Percentiles rank a stretch among this genome's conserved stretches.
These are phyloP conservation scores for Microthyrium microscopicum DNA, from an alignment of 2,329 filamentous ascomycete species.

Conservation along the genomic window DNA sequence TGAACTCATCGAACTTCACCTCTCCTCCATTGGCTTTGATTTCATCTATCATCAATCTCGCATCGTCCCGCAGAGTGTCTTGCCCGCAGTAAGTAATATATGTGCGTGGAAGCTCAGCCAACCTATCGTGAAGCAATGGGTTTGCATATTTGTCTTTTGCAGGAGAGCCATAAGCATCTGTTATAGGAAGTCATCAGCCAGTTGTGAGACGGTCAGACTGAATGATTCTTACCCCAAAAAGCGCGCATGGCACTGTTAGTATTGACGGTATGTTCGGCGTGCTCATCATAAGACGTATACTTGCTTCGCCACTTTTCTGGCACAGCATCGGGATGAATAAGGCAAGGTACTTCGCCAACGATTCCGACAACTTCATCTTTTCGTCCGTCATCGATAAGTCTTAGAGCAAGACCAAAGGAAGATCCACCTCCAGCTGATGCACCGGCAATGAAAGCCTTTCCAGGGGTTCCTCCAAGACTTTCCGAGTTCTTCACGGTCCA, in stretches of 20 bases:
- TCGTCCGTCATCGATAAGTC: slow-evolving; percentile 20
- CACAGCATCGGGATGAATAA: slow-evolving; percentile 21
- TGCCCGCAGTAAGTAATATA: slow-evolving; percentile 17
- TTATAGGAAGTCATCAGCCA: slow-evolving; percentile 9
- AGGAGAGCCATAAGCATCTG: slow-evolving; percentile 18
- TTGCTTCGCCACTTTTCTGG: slow-evolving; percentile 18
- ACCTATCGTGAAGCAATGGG: slow-evolving; percentile 16
- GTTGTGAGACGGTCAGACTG: slow-evolving; percentile 9
- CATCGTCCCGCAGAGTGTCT: slow-evolving; percentile 21
- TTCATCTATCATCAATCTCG: slow-evolving; percentile 16
- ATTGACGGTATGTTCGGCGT: slow-evolving; percentile 21
- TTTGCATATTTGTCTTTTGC: slow-evolving; percentile 18
- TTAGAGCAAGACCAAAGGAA: slow-evolving; percentile 21
- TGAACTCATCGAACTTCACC: slow-evolving; percentile 17
- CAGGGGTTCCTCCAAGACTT: slow-evolving; percentile 12
- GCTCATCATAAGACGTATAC: slow-evolving; percentile 21
- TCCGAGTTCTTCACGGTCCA: slow-evolving; percentile 17
- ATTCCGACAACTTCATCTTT: slow-evolving; percentile 22
- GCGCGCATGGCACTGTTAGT: slow-evolving; percentile 18
- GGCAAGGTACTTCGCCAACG: slow-evolving; percentile 20
- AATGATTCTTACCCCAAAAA: slow-evolving; percentile 17
- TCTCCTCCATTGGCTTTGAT: slow-evolving; percentile 16
- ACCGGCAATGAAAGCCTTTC: slow-evolving; percentile 20
- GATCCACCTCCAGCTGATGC: slow-evolving; percentile 24
- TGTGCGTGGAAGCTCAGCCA: slow-evolving; percentile 17